Base-by-base conservation (phyloP, 1,284 basidiomycete species). In the Fomitopsis schrenkii region DNA sequence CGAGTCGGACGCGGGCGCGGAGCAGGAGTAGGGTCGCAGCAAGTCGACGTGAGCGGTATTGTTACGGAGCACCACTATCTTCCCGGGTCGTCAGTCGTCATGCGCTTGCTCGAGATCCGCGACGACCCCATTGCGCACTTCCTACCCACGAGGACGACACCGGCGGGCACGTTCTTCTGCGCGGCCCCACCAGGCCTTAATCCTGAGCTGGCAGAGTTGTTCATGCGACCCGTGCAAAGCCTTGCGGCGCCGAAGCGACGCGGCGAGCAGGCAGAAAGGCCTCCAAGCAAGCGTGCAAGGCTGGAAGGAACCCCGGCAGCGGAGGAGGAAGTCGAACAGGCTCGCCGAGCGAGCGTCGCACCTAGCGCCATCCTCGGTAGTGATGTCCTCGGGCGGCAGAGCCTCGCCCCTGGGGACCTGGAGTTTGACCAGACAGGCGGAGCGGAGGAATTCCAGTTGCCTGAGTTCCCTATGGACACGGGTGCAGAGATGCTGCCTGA, bases 101-200 rank as follows among this genome's bases (percentile, higher is more conserved):
- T 94, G 82, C 88, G 90, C 26, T 80, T 97, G 9, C 81, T 92
- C 57, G 88, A 92, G 70, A 94, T 97, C 67, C 86, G 91, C 41
- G 86, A 90, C 28, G 93, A 97, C 69, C 95, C 95, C 15, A 77
- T 92, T 2, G 79, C 88, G 3, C 88, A 95, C 72, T 96, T 97
- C 77, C 76, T 96, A 55, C 94, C 95, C 1, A 92, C 87, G 1
- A 89, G 84, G 70, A 78, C 83, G 42, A 89, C 87, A 5, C 78
- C 87, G 8, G 83, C 85, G 50, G 90, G 87, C 17, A 86, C 85
- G 12, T 88, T 88, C 75, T 88, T 95, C 72, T 92, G 84, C 68
- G 91, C 88, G 52, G 94, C 89, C 0, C 93, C 93, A 12, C 87
- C 87, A 12, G 93, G 92, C 2, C 77, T 95, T 30, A 86, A 88